Conservation (phyloP, 2,329 filamentous ascomycete genomes). For the Sarocladium oryzae region DNA sequence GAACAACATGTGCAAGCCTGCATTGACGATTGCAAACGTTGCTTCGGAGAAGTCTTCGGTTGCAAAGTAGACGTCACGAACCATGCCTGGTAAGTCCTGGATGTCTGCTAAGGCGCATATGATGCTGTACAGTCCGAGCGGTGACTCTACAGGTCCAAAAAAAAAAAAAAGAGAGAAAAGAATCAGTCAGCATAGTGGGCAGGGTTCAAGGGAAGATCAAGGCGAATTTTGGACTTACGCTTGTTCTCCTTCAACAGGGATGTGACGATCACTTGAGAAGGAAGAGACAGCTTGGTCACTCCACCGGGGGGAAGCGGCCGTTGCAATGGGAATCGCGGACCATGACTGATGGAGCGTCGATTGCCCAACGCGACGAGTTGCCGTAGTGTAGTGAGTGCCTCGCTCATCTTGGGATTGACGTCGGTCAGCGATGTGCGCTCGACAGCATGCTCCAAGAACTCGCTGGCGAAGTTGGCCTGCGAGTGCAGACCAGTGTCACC, state of each 20-base stretch:
- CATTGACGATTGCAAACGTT: slow-evolving; percentile 44
- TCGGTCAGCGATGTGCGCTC: slow-evolving; percentile 38
- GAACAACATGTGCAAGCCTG: slow-evolving; percentile 43
- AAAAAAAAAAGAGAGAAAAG: background rate
- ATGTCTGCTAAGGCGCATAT: slow-evolving; percentile 43
- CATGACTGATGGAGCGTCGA: slow-evolving; percentile 30
- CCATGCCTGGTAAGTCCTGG: slow-evolving; percentile 43
- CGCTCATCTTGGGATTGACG: slow-evolving; percentile 43
- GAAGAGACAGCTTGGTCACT: slow-evolving; percentile 47
- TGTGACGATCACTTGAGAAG: slow-evolving; percentile 45
- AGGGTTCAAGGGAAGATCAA: no score
- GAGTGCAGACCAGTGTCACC: slow-evolving; percentile 43
- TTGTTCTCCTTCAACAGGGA: slow-evolving; percentile 42
- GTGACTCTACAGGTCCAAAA: slow-evolving; percentile 26
- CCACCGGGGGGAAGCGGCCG: slow-evolving; percentile 38
- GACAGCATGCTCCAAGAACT: slow-evolving; percentile 48
- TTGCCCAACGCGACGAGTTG: slow-evolving; percentile 48
- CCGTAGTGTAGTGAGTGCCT: slow-evolving; percentile 43
- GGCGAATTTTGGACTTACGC: slow-evolving; percentile 21
- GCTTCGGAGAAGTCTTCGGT: slow-evolving; percentile 44
- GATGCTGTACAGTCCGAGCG: slow-evolving; percentile 43
- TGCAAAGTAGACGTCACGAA: slow-evolving; percentile 43
- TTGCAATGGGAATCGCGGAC: slow-evolving; percentile 39
- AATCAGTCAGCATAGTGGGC: no score
- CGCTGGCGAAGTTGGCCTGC: slow-evolving; percentile 47